Percentiles rank a stretch among this genome's conserved stretches.
phyloP scores from a whole-genome alignment of 2,329 filamentous ascomycete species.

The Phaeosphaeriaceae sp. region DNA sequence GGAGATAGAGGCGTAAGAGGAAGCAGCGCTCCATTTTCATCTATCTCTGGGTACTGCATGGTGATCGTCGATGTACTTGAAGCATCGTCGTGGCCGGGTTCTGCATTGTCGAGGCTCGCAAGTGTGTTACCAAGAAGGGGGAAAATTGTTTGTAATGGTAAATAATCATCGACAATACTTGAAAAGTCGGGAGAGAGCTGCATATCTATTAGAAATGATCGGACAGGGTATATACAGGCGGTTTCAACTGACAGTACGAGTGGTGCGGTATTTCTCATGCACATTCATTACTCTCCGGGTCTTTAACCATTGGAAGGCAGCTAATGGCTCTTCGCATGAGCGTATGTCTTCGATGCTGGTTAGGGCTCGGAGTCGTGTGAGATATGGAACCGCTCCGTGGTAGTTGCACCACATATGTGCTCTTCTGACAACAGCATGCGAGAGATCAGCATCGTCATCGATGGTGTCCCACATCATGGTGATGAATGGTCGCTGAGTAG shows the following conservation, averaged over 20 bases:
- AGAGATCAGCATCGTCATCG: constrained; percentile 40
- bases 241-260: constrained; percentile 30
- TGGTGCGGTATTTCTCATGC: constrained; percentile 43
- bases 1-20: constrained; percentile 24
- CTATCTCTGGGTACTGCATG: constrained; percentile 42
- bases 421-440: constrained; percentile 44
- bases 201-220: background rate
- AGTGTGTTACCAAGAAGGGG: constrained; percentile 33
- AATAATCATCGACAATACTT: constrained; percentile 40
- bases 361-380: constrained; percentile 33
- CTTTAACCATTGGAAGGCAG: constrained; percentile 49
- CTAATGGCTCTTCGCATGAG: constrained; percentile 41
- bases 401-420: constrained; percentile 48
- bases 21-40: constrained; percentile 36
- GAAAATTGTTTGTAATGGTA: constrained; percentile 37
- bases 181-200: constrained; percentile 40
- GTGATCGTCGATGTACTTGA: constrained; percentile 41
- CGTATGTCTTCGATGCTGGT: constrained; percentile 30
- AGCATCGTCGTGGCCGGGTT: constrained; percentile 27
- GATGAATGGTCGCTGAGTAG: constrained; percentile 43
- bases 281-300: constrained; percentile 44
- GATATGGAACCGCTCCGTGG: constrained; percentile 42
- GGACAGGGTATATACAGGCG: background rate
- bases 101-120: constrained; percentile 32
- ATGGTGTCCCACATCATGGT: constrained; percentile 50